Evolutionary conservation across 305 asterid genomes (phyloP), one percentile per base, ranked within the genome.

Genomic region (Fraxinus platypoda): DNA sequence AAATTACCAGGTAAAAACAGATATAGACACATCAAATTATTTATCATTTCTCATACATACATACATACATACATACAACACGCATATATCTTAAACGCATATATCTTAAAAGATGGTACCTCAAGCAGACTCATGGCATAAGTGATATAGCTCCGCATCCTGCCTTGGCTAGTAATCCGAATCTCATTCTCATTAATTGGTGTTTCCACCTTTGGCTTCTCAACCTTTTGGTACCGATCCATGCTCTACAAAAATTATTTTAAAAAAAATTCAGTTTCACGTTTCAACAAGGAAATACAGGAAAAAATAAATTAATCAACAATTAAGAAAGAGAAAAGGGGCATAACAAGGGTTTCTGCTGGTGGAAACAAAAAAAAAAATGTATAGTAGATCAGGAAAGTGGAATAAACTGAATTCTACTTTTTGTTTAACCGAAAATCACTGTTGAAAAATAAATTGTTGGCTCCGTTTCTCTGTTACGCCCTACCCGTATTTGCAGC

Each of bases 181-280:
- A 95, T 94, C 90, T 95, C 99, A 88, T 95, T 95, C 82, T 89
- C 97, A 70, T 89, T 93, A 85, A 95, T 94, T 8, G 98, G 94
- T 6, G 97, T 88, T 74, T 93, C 97, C 37, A 78, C 92, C 92
- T 86, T 95, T 26, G 98, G 95, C 90, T 93, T 94, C 95, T 95
- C 99, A 73, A 95, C 98, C 91, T 85, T 91, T 82, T 91, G 97
- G 94, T 95, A 95, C 81, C 99, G 97, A 95, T 95, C 97, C 99
- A 95, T 95, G 78, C 86, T 80, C 87, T 73, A 38, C 12, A 78
- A 30, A 57, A 2, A 25, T 25, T 9, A 11, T 66, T 8, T 4
- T 1, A 33, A 30, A 21, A 46, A 26, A 59, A 38, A 25, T 25
- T 66, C 74, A 66, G 35, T 26, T 25, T 64, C 68, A 19, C 28